Conservation (phyloP, 2,329 filamentous ascomycete genomes). For the Metarhizium guizhouense region DNA sequence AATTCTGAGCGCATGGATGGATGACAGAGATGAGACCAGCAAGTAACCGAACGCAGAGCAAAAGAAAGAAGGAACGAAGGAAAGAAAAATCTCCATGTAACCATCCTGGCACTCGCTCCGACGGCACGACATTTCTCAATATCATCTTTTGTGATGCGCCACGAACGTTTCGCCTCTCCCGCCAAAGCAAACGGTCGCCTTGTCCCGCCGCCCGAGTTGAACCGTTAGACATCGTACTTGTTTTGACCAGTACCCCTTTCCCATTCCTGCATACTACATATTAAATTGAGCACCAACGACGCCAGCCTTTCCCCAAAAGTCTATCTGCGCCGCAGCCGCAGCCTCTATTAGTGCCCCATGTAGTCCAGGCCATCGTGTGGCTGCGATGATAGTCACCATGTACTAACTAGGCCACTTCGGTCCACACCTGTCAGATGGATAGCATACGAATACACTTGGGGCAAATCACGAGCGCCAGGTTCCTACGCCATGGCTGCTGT, state of each 20-base stretch:
- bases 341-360: background rate
- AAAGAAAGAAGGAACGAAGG: background rate
- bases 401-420: background rate
- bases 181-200: background rate
- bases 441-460: background rate
- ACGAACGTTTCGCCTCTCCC: background rate
- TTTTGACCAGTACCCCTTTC: background rate
- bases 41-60: background rate
- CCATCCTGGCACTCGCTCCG: no score
- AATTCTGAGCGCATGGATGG: background rate
- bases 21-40: no score
- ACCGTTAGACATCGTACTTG: background rate
- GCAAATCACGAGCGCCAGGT: background rate
- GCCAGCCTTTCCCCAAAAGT: background rate
- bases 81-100: no score
- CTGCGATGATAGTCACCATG: background rate
- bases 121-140: background rate
- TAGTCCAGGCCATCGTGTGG: background rate
- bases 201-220: background rate
- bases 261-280: background rate
- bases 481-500: background rate
- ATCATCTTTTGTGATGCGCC: background rate
- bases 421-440: conserved; percentile 1
- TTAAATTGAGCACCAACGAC: background rate
- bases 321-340: background rate